A percentile compares a stretch with the other conserved stretches of the same genome.
Evolutionary conservation across 1,284 basidiomycete species (phyloP).

Genomic region (Malassezia pachydermatis): DNA sequence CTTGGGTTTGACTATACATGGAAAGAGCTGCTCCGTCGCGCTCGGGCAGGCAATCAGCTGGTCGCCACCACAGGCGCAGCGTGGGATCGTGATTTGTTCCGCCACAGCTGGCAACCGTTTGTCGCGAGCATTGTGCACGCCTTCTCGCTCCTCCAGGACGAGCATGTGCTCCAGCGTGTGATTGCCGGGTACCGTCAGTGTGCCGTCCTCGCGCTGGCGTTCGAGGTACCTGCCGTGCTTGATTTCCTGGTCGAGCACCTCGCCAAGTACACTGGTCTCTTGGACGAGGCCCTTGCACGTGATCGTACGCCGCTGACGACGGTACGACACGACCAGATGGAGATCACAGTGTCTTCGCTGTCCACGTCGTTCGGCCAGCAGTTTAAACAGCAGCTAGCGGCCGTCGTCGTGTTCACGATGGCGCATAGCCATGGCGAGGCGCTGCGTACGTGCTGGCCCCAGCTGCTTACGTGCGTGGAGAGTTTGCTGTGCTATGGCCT

Average conservation of each 20-base stretch:
- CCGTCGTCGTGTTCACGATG: conserved; percentile 93
- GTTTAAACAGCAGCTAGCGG: conserved; percentile 89
- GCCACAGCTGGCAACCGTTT: conserved; percentile 75
- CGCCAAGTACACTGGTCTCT: conserved; percentile 31
- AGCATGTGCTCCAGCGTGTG: conserved; percentile 85
- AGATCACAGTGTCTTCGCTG: conserved; percentile 78
- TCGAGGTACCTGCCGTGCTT: conserved; percentile 83
- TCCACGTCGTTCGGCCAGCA: conserved; percentile 90
- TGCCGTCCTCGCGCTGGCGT: conserved; percentile 79
- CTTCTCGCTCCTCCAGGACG: conserved; percentile 91
- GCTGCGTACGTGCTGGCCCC: conserved; percentile 79
- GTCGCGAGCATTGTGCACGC: conserved; percentile 57
- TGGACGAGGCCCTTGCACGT: conserved; percentile 29
- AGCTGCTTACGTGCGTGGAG: conserved; percentile 93
- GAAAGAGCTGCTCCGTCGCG: conserved; percentile 81
- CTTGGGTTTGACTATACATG: conserved; percentile 97
- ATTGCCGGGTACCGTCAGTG: conserved; percentile 93
- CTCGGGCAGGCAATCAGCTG: conserved; percentile 69
- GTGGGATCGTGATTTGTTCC: conserved; percentile 91
- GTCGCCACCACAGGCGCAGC: conserved; percentile 65
- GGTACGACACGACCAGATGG: conserved; percentile 35
- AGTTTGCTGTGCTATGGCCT: conserved; percentile 88
- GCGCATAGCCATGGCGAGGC: conserved; percentile 94
- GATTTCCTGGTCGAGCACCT: conserved; percentile 89
- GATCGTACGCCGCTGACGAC: conserved; percentile 11